Evolutionary conservation across 2,329 filamentous ascomycete genomes (phyloP), one percentile per base, ranked within the genome.

Genomic region (Phaeosphaeria sp.): DNA sequence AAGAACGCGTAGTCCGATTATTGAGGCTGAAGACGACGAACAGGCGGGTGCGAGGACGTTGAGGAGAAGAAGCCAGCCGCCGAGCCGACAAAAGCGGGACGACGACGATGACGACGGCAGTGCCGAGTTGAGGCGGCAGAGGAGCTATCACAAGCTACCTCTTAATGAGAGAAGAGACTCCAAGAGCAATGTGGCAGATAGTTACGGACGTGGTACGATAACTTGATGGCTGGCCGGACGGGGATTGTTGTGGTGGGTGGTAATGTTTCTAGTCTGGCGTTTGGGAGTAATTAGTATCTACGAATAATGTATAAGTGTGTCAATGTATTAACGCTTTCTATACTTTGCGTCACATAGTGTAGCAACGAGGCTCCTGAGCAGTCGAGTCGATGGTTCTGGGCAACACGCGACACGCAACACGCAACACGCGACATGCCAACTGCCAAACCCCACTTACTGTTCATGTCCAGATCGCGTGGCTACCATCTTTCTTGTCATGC

Each of bases 121-220:
- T 18, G 60, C 47, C 2, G 61, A 66, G 43, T 42, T 73, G n/a
- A 69, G 79, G 55, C 62, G 76, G 56, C 72, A 76, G 62, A 72
- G 79, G 53, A 81, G 73, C 52, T 71, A 75, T 47, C 71, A 72
- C 36, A 76, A 77, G 49, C 41, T 73, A 47, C 72, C 75, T 56
- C 61, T 54, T 23, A 54, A 58, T 39, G 64, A 63, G 17, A 63
- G 65, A 46, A 58, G 64, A 47, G 64, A 65, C 41, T 67, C 68
- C 0, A 63, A 67, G 47, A 50, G 53, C 13, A 47, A 52, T 6
- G 49, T 46, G 21, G 56, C 47, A 18, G 59, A 55, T 44, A 18
- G 18, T n/a, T 17, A 39, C 15, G 15, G n/a, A 6, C 3, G 36
- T 3, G 36, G 7, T 4, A 39, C 15, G 5, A 39, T 39, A 1